These are phyloP conservation scores for Brachypodium distachyon DNA, from an alignment of 202 grass and related monocot species.

Conservation along the genomic window DNA sequence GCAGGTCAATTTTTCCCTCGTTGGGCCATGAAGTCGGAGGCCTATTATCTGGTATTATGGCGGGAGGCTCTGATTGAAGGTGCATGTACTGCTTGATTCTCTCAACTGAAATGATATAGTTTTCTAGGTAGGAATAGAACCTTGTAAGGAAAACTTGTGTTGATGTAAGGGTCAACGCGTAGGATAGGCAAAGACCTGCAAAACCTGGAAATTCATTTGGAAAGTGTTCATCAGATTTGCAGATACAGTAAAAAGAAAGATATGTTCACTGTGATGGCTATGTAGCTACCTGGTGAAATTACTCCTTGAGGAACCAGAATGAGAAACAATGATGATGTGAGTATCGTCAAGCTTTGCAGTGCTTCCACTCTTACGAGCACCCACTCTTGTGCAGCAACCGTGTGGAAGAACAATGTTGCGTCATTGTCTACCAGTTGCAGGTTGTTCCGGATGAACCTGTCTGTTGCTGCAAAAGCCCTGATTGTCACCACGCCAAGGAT, in stretches of 20 bases:
- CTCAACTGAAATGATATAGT: constrained; percentile 82
- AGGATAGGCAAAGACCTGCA: constrained; percentile 85
- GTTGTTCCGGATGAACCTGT: constrained; percentile 63
- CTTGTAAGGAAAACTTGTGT: constrained; percentile 69
- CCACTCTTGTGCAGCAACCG: constrained; percentile 77
- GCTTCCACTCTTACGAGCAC: constrained; percentile 82
- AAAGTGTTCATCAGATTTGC: not conserved
- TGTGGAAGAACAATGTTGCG: constrained; percentile 79
- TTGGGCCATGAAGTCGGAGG: constrained; percentile 76
- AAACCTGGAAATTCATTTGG: constrained; percentile 51
- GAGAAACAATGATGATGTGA: constrained; percentile 65
- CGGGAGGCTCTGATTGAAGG: constrained; percentile 60
- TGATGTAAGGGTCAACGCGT: constrained; percentile 54
- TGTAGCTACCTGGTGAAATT: constrained; percentile 63
- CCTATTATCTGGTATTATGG: constrained; percentile 57
- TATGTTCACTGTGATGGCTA: not conserved
- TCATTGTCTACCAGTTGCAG: constrained; percentile 72
- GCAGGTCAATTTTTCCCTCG: constrained; percentile 71
- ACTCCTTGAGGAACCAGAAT: constrained; percentile 57
- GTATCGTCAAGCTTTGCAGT: constrained; percentile 67
- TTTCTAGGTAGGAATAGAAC: constrained; percentile 80
- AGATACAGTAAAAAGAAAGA: not conserved
- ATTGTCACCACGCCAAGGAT: constrained; percentile 72
- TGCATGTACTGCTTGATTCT: constrained; percentile 89
- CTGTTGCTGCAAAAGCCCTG: constrained; percentile 51